These are phyloP conservation scores for Diversispora eburnea DNA, from an alignment of 192 early-diverging fungal genomes.

Conservation along the genomic window DNA sequence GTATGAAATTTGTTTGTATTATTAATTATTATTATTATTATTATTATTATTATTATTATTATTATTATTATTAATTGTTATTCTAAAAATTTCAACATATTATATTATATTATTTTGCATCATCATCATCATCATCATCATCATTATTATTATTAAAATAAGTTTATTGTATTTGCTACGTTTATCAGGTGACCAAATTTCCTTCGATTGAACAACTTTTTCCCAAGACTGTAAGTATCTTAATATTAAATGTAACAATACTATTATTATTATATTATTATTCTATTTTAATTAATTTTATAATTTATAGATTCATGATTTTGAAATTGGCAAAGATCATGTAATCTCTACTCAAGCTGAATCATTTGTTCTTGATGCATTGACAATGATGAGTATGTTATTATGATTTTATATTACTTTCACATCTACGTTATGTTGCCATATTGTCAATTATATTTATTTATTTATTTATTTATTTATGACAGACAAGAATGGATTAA, in stretches of 20 bases:
- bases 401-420: not conserved
- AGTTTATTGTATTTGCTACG: not conserved
- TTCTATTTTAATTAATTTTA: not conserved
- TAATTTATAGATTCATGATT: slow-evolving; percentile 42
- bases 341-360: slow-evolving; percentile 52
- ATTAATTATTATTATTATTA: too few relatives aligned
- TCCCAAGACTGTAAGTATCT: slow-evolving; percentile 44
- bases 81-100: too few relatives aligned
- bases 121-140: not conserved
- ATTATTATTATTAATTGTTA: too few relatives aligned
- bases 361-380: slow-evolving; percentile 61
- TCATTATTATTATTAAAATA: not conserved
- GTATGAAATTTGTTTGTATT: slow-evolving; percentile 24
- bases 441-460: not conserved
- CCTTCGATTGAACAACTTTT: slow-evolving; percentile 43
- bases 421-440: not conserved
- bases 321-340: slow-evolving; percentile 53
- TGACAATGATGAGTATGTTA: slow-evolving; percentile 56
- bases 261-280: not conserved
- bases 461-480: slow-evolving; percentile 21
- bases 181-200: slow-evolving; percentile 29
- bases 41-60: too few relatives aligned
- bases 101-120: not conserved
- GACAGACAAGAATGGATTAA: slow-evolving; percentile 54
- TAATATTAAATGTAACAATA: not conserved